phyloP scores from a whole-genome alignment of 2,329 filamentous ascomycete species.

The Sporothrix brunneoviolacea region DNA sequence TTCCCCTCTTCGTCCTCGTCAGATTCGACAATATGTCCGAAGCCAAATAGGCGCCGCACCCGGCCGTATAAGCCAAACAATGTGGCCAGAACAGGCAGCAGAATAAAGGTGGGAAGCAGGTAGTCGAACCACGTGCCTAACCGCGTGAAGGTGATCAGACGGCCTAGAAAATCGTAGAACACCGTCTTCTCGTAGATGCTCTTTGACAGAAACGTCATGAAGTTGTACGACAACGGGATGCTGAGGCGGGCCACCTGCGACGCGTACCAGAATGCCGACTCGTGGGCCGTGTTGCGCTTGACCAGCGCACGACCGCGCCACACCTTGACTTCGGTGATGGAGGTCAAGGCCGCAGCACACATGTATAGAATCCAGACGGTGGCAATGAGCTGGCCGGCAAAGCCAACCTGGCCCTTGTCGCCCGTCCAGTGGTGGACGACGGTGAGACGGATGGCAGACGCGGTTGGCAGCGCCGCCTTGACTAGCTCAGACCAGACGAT shows the following conservation, averaged over 20 bases:
- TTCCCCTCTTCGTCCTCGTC: constrained; percentile 59
- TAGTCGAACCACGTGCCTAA: constrained; percentile 79
- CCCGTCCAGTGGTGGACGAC: constrained; percentile 71
- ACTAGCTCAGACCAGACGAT: constrained; percentile 93
- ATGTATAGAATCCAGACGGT: constrained; percentile 92
- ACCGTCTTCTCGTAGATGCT: constrained; percentile 68
- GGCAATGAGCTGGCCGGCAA: constrained; percentile 78
- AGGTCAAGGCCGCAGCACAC: constrained; percentile 81
- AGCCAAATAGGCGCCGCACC: constrained; percentile 66
- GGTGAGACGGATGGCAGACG: constrained; percentile 62
- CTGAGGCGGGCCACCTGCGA: constrained; percentile 88
- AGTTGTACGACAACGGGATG: constrained; percentile 92
- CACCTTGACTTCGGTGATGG: constrained; percentile 89
- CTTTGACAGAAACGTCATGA: constrained; percentile 77
- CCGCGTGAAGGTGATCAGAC: constrained; percentile 73
- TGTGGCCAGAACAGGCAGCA: constrained; percentile 78
- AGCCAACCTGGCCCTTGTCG: constrained; percentile 68
- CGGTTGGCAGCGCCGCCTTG: constrained; percentile 68
- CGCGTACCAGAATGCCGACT: constrained; percentile 93
- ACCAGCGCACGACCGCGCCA: constrained; percentile 94
- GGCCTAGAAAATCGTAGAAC: constrained; percentile 82
- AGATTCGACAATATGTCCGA: constrained; percentile 71
- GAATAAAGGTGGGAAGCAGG: constrained; percentile 80
- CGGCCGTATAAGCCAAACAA: constrained; percentile 85
- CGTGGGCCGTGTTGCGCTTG: constrained; percentile 81